Percentiles rank a stretch among this genome's conserved stretches.
These are phyloP conservation scores for Lagenidium giganteum DNA, from an alignment of 352 stramenopile species.

Conservation along the genomic window DNA sequence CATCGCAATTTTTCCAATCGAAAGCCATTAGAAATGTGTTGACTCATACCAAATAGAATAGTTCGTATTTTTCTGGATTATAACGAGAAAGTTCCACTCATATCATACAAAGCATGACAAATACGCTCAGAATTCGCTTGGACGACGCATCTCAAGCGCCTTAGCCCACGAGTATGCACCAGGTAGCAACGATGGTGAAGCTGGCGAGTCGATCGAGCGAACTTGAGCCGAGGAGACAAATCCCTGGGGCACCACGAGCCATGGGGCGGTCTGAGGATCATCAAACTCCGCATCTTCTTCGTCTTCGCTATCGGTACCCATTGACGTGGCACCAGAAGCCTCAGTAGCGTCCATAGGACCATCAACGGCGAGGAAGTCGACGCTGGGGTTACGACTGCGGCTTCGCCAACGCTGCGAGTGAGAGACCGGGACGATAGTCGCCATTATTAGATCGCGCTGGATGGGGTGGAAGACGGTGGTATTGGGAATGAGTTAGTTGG, in stretches of 20 bases:
- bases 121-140: conserved; percentile 17
- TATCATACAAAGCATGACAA: background rate
- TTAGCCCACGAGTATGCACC: conserved; percentile 20
- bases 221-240: conserved; percentile 17
- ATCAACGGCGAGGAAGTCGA: conserved; percentile 21
- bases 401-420: conserved; percentile 46
- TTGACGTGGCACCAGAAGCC: conserved; percentile 2
- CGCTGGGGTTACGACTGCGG: conserved; percentile 43
- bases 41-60: background rate
- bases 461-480: conserved; percentile 1
- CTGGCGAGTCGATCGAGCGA: conserved; percentile 4
- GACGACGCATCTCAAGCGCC: conserved; percentile 36
- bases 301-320: conserved; percentile 15
- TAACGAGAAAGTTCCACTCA: conserved; percentile 14
- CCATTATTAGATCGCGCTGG: conserved; percentile 21
- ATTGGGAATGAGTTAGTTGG: background rate
- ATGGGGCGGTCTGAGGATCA: conserved; percentile 25
- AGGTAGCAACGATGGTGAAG: background rate
- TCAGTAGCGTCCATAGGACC: conserved; percentile 2
- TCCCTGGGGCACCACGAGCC: conserved; percentile 36
- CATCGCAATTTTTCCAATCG: conserved; percentile 39
- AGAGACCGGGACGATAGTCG: conserved; percentile 49
- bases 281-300: conserved; percentile 31
- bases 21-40: conserved; percentile 9
- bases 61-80: conserved; percentile 1